Percentiles rank a stretch among this genome's conserved stretches.
Evolutionary conservation across 192 early-diverging fungal genomes (phyloP).

Genomic region (Umbelopsis vinacea): DNA sequence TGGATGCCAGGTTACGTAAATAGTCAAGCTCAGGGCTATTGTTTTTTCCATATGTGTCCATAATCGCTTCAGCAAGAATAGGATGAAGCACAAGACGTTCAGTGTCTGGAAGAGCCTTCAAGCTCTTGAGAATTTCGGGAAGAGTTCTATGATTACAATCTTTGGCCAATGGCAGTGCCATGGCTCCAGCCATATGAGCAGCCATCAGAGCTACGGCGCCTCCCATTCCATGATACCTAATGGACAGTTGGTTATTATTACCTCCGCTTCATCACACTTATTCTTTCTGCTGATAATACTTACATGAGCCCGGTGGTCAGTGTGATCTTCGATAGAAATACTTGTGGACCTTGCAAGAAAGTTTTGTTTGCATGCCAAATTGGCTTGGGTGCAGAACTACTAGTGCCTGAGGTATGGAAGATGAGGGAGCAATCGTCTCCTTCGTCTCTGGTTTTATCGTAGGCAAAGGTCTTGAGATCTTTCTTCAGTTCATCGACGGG

Average conservation of each 20-base stretch:
- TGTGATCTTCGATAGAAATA: neutral
- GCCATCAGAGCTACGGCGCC: neutral
- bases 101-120: neutral
- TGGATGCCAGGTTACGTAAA: neutral
- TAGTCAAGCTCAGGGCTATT: constrained; percentile 4
- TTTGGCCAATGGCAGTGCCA: neutral
- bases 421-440: neutral
- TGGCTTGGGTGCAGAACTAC: constrained; percentile 4
- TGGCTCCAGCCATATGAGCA: neutral
- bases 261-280: no score
- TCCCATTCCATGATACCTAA: constrained; percentile 8
- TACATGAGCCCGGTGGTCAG: neutral
- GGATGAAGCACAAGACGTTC: neutral
- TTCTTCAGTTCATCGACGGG: constrained; percentile 9
- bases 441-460: neutral
- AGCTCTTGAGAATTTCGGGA: neutral
- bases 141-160: neutral
- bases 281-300: neutral
- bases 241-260: neutral
- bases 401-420: constrained; percentile 14
- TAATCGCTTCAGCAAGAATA: neutral
- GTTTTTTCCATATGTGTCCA: neutral
- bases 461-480: neutral
- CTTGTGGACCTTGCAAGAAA: neutral
- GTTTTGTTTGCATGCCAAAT: neutral